Evolutionary conservation across 768 basidiomycete genomes (phyloP).

Genomic region (Trametes coccinea): DNA sequence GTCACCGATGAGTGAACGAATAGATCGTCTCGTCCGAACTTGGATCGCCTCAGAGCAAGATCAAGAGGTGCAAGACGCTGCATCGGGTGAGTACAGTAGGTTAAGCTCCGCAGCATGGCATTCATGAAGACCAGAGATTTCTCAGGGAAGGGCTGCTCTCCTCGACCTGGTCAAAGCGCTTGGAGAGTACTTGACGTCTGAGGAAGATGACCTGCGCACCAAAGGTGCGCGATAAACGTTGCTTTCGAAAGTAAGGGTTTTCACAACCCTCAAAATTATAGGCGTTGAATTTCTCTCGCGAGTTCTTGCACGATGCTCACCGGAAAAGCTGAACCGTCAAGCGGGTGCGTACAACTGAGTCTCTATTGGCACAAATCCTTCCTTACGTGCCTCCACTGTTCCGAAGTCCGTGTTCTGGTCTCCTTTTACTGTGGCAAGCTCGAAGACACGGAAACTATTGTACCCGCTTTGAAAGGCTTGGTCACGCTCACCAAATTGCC

Average conservation of each 20-base stretch:
- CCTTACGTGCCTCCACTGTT: constrained; percentile 16
- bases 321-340: constrained; percentile 71
- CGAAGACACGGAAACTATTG: constrained; percentile 81
- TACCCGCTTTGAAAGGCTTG: constrained; percentile 80
- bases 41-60: constrained; percentile 71
- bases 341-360: constrained; percentile 56
- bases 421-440: constrained; percentile 85
- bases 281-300: constrained; percentile 84
- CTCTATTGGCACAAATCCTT: not conserved
- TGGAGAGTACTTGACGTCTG: constrained; percentile 85
- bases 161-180: constrained; percentile 83
- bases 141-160: constrained; percentile 57
- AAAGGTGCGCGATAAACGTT: constrained; percentile 56
- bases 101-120: constrained; percentile 35
- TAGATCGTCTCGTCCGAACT: constrained; percentile 60
- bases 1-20: constrained; percentile 38
- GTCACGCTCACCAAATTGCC: constrained; percentile 62
- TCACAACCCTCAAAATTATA: constrained; percentile 33
- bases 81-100: constrained; percentile 49
- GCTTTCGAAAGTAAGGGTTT: not conserved
- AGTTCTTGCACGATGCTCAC: constrained; percentile 62
- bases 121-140: constrained; percentile 43
- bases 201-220: constrained; percentile 73
- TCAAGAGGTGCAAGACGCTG: constrained; percentile 57
- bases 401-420: constrained; percentile 75